phyloP scores from a whole-genome alignment of 1,284 basidiomycete genomes.

The Ceraceosorus guamensis region DNA sequence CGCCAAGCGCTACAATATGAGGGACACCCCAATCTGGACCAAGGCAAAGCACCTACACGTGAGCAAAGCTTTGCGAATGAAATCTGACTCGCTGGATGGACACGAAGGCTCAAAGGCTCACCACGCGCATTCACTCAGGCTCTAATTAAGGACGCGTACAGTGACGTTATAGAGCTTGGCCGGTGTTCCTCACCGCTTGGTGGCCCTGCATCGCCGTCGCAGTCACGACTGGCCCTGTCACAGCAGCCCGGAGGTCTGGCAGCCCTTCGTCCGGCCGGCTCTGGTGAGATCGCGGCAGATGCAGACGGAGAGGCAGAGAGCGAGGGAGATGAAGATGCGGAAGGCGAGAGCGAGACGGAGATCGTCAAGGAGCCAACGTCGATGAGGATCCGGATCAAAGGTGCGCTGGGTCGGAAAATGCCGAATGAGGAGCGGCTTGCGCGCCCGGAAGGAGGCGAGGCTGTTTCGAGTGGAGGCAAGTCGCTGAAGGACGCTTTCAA shows the following conservation, averaged over 20 bases:
- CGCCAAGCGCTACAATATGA: slow-evolving; percentile 80
- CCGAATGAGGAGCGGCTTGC: no score
- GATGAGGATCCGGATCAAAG: background rate
- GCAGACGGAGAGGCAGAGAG: slow-evolving; percentile 4
- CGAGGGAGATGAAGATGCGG: slow-evolving; percentile 3
- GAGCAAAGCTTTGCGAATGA: slow-evolving; percentile 20
- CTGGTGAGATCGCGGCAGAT: background rate
- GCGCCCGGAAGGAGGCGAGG: no score
- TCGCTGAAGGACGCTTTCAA: no score
- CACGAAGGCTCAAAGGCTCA: no score
- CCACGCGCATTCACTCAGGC: slow-evolving; percentile 5
- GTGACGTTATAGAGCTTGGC: slow-evolving; percentile 20
- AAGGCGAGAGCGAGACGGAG: background rate
- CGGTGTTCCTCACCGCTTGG: background rate
- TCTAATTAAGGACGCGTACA: slow-evolving; percentile 34
- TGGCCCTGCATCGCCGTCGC: background rate
- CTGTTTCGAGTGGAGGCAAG: no score
- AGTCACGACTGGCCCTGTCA: background rate
- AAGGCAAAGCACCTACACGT: slow-evolving; percentile 68
- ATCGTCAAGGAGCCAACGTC: background rate
- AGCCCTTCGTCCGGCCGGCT: background rate
- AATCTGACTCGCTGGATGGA: background rate
- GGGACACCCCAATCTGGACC: slow-evolving; percentile 73
- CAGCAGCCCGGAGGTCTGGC: background rate
- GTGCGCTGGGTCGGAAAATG: no score